These are phyloP conservation scores for Colletotrichum scovillei DNA, from an alignment of 2,329 filamentous ascomycete species.

Conservation along the genomic window DNA sequence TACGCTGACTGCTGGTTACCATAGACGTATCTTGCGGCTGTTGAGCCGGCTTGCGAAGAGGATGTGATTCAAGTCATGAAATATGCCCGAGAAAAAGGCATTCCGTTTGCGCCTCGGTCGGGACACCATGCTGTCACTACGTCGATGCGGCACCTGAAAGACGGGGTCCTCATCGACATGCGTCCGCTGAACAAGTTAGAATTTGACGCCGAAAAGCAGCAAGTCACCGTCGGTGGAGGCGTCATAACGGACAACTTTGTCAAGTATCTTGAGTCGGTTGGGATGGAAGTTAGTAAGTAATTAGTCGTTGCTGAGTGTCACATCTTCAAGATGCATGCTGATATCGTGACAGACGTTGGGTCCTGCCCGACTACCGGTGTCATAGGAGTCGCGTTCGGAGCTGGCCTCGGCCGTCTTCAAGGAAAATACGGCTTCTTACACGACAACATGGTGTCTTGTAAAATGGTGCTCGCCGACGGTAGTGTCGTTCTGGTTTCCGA, in stretches of 20 bases:
- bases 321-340: neutral
- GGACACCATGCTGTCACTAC: slow-evolving; percentile 37
- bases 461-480: slow-evolving; percentile 43
- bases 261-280: slow-evolving; percentile 21
- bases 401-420: slow-evolving; percentile 45
- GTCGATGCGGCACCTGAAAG: slow-evolving; percentile 29
- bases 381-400: slow-evolving; percentile 44
- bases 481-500: slow-evolving; percentile 39
- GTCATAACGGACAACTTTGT: slow-evolving; percentile 26
- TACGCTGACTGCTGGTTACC: neutral
- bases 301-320: neutral
- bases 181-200: slow-evolving; percentile 38
- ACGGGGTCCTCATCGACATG: slow-evolving; percentile 40
- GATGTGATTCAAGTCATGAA: slow-evolving; percentile 26
- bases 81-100: slow-evolving; percentile 20
- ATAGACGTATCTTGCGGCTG: slow-evolving; percentile 18
- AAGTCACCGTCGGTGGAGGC: slow-evolving; percentile 14
- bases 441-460: slow-evolving; percentile 48
- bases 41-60: slow-evolving; percentile 14
- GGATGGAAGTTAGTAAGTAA: slow-evolving; percentile 29
- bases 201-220: slow-evolving; percentile 30
- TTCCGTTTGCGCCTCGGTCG: slow-evolving; percentile 30
- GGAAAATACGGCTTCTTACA: slow-evolving; percentile 37
- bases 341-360: neutral
- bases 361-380: slow-evolving; percentile 40